Conservation (phyloP, 208 protist genomes). For the Novymonas esmeraldas region DNA sequence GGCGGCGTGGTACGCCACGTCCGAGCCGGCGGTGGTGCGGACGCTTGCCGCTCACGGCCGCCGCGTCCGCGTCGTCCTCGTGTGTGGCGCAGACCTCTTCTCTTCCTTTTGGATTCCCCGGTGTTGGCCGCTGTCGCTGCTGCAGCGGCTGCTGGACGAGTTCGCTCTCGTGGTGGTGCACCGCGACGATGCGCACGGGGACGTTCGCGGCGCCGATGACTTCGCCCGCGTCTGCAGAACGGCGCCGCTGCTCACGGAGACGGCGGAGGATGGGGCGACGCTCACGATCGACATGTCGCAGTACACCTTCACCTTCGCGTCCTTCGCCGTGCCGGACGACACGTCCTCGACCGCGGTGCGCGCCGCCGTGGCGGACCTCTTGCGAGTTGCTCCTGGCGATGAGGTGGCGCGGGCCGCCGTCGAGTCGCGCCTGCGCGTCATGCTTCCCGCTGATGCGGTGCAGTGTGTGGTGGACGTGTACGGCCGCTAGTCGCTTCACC, state of each 20-base stretch:
- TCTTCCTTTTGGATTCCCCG: slow-evolving; percentile 66
- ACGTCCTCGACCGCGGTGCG: slow-evolving; percentile 72
- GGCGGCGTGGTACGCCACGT: slow-evolving; percentile 44
- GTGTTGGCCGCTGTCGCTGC: slow-evolving; percentile 65
- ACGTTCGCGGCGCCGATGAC: slow-evolving; percentile 1
- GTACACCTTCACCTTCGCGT: slow-evolving; percentile 52
- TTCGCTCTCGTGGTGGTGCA: slow-evolving; percentile 62
- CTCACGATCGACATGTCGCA: slow-evolving; percentile 42
- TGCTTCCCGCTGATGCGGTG: slow-evolving; percentile 31
- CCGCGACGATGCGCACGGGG: slow-evolving; percentile 2
- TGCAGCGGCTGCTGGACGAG: slow-evolving; percentile 55
- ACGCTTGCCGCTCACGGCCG: slow-evolving; percentile 20
- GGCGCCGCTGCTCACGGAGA: slow-evolving; percentile 28
- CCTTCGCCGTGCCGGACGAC: slow-evolving; percentile 34
- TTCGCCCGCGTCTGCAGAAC: slow-evolving; percentile 11
- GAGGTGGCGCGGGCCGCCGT: not conserved
- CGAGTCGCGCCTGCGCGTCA: slow-evolving; percentile 3
- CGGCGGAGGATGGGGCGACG: slow-evolving; percentile 11
- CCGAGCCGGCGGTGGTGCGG: slow-evolving; percentile 19
- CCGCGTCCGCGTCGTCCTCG: slow-evolving; percentile 54
- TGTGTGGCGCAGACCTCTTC: slow-evolving; percentile 82
- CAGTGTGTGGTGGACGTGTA: slow-evolving; percentile 17
- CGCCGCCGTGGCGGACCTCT: slow-evolving; percentile 13
- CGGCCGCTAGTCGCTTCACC: not conserved
- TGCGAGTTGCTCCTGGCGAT: not conserved